A percentile compares a stretch with the other conserved stretches of the same genome.
These are phyloP conservation scores for Calonectria honghensis DNA, from an alignment of 2,329 filamentous ascomycete genomes.

Conservation along the genomic window DNA sequence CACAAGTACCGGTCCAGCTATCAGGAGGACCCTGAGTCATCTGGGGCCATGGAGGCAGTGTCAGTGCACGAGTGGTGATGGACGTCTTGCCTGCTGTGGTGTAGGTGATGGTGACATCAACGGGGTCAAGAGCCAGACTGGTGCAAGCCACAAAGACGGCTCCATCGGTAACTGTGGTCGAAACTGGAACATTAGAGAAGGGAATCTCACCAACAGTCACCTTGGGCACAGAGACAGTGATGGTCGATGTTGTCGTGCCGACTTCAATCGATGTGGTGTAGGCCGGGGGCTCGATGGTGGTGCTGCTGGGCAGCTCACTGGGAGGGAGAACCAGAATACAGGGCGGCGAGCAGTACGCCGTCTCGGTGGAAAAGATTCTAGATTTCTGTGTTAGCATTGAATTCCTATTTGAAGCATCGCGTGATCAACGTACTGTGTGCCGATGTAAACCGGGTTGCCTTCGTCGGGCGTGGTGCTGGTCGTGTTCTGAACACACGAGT, in stretches of 20 bases:
- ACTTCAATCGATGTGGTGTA: slow-evolving; percentile 19
- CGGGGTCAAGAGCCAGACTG: slow-evolving; percentile 6
- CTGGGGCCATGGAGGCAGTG: slow-evolving; percentile 19
- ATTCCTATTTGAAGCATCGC: neutral
- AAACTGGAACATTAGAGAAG: slow-evolving; percentile 14
- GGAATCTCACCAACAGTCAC: slow-evolving; percentile 6
- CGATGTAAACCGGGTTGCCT: slow-evolving; percentile 14
- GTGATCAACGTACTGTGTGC: neutral
- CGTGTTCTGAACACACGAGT: slow-evolving; percentile 21
- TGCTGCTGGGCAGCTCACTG: neutral
- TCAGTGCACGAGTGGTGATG: slow-evolving; percentile 16
- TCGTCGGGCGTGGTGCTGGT: neutral
- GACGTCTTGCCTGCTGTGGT: slow-evolving; percentile 19
- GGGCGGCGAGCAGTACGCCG: slow-evolving; percentile 5
- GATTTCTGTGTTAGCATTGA: neutral
- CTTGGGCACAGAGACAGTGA: slow-evolving; percentile 7
- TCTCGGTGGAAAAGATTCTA: slow-evolving; percentile 5
- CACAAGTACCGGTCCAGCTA: slow-evolving; percentile 12
- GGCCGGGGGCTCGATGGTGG: neutral
- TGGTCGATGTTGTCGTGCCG: slow-evolving; percentile 12
- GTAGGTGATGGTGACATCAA: slow-evolving; percentile 21
- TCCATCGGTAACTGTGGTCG: neutral
- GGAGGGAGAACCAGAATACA: slow-evolving; percentile 25
- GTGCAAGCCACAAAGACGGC: slow-evolving; percentile 22
- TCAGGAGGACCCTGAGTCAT: slow-evolving; percentile 16